Evolutionary conservation across 228 moss, liverwort and hornwort species (phyloP).

Genomic region (Sphagnum fallax): DNA sequence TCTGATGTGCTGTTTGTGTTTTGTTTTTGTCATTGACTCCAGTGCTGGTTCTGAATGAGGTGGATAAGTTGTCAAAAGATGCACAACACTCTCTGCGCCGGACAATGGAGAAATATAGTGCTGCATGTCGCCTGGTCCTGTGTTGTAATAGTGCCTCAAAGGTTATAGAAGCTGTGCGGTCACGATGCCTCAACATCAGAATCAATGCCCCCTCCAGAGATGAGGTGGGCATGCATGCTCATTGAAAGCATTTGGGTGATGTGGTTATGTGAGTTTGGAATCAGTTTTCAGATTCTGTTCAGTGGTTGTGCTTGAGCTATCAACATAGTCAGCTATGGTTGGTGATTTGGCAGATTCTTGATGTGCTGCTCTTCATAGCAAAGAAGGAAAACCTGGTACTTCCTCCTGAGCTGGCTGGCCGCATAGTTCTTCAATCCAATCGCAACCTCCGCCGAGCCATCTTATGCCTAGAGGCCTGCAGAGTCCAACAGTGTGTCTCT

Average conservation of each 20-base stretch:
- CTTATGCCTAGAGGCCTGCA: conserved; percentile 77
- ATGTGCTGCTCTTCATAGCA: conserved; percentile 67
- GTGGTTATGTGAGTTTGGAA: too few species aligned
- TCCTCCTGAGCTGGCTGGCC: conserved; percentile 62
- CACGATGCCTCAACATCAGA: conserved; percentile 76
- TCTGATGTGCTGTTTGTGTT: too few species aligned
- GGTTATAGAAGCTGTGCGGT: conserved; percentile 91
- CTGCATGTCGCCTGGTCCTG: conserved; percentile 73
- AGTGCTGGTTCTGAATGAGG: conserved; percentile 90
- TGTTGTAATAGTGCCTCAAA: conserved; percentile 87
- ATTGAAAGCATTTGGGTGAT: neutral
- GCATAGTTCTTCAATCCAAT: conserved; percentile 70
- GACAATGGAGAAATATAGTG: conserved; percentile 95
- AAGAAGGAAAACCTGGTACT: conserved; percentile 70
- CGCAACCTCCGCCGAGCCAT: conserved; percentile 80
- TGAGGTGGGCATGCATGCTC: conserved; percentile 30
- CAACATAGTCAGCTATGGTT: conserved; percentile 4
- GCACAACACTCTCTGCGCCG: conserved; percentile 85
- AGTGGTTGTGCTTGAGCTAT: neutral
- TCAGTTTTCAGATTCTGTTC: neutral
- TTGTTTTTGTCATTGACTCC: neutral
- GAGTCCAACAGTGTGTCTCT: conserved; percentile 70
- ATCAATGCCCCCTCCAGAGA: conserved; percentile 69
- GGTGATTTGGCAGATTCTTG: conserved; percentile 51
- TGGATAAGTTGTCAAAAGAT: conserved; percentile 87